Evolutionary conservation across 352 stramenopile genomes (phyloP).

Genomic region (Globisporangium polare): DNA sequence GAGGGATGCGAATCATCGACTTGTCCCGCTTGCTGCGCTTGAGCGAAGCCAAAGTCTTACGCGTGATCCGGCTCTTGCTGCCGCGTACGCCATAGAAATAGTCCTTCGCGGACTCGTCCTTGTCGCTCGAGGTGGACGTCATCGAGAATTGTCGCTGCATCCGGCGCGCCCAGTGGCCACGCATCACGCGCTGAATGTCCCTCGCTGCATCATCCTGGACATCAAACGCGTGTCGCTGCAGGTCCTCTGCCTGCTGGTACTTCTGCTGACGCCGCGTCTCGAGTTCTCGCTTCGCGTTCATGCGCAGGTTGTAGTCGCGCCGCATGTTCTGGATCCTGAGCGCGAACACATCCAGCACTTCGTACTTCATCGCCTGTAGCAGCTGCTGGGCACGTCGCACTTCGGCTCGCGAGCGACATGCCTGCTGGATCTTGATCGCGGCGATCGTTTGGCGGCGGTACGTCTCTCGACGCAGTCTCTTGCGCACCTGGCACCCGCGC

Average conservation of each 20-base stretch:
- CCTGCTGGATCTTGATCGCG: slow-evolving; percentile 43
- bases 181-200: slow-evolving; percentile 44
- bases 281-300: slow-evolving; percentile 29
- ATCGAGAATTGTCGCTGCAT: slow-evolving; percentile 30
- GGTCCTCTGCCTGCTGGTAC: slow-evolving; percentile 19
- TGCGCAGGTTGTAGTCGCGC: slow-evolving; percentile 28
- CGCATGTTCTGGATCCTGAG: slow-evolving; percentile 39
- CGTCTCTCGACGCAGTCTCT: slow-evolving; percentile 15
- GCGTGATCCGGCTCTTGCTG: slow-evolving; percentile 13
- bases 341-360: slow-evolving; percentile 30
- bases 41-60: slow-evolving; percentile 23
- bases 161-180: slow-evolving; percentile 30
- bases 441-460: slow-evolving; percentile 29
- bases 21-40: slow-evolving; percentile 38
- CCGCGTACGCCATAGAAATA: slow-evolving; percentile 13
- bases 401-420: slow-evolving; percentile 30
- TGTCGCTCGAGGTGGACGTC: slow-evolving; percentile 26
- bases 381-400: slow-evolving; percentile 39
- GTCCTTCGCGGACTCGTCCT: slow-evolving; percentile 26
- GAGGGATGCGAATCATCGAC: slow-evolving; percentile 25
- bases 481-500: slow-evolving; percentile 30
- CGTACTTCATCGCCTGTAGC: slow-evolving; percentile 26
- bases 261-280: slow-evolving; percentile 19
- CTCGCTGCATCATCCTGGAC: slow-evolving; percentile 25
- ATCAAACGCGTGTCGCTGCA: slow-evolving; percentile 13